Evolutionary conservation across 257 asterid genomes (phyloP), one percentile per base, ranked within the genome.

Genomic region (Forsythia viridissima): DNA sequence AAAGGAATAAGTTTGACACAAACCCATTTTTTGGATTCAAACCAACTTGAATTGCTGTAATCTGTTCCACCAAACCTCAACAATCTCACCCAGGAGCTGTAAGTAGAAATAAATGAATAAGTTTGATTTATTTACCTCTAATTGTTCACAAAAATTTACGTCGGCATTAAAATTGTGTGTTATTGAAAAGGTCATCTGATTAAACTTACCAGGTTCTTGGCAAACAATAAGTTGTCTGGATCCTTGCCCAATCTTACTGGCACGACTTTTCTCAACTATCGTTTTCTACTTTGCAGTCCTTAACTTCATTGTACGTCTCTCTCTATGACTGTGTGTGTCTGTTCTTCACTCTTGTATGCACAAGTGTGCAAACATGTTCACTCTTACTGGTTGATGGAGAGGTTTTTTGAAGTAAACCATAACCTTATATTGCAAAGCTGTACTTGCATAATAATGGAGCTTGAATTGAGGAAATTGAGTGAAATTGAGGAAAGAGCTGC

Each of bases 41-140:
- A n/a, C n/a, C n/a, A n/a, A n/a, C n/a, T n/a, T n/a, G n/a, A n/a
- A n/a, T n/a, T n/a, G n/a, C n/a, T n/a, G n/a, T n/a, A n/a, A 80
- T 4, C 86, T 48, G 92, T 94, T 77, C 94, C 95, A 15, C 21
- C 34, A 76, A 96, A 79, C 84, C 87, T 96, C 87, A 87, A 78
- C 87, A 90, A 81, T 61, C 97, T 96, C 86, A 82, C 86, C 41
- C 86, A 75, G 18, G 93, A 90, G 76, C 87, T 96, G 99, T 96
- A 90, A 88, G 96, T 81, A 51, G 80, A 59, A 18, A 71, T 18
- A 51, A 65, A 69, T 3, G 12, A 78, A 8, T 46, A 46, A 74
- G 51, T 43, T 48, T 61, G 38, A 74, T 16, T 18, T 20, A 37
- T 76, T n/a, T 4, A 38, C 61, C 18, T 57, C 30, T 43, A 3